Percentiles rank a stretch among this genome's conserved stretches.
These are phyloP conservation scores for Magnusiomyces paraingens DNA, from an alignment of 1,139 yeast genomes.

Conservation along the genomic window DNA sequence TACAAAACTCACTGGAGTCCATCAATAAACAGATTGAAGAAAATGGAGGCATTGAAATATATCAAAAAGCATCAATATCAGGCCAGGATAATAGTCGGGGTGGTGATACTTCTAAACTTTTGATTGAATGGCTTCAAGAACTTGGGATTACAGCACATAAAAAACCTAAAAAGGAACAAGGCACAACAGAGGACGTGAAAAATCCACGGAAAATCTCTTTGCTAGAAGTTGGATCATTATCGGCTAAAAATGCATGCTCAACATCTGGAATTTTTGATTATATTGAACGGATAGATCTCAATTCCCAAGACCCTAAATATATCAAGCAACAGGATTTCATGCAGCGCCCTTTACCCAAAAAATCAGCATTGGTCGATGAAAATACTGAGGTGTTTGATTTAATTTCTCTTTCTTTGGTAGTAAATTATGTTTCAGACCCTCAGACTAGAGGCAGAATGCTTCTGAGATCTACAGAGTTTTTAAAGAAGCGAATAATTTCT, in stretches of 20 bases:
- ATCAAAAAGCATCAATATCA: conserved; percentile 80
- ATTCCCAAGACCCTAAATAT: conserved; percentile 60
- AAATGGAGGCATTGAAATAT: conserved; percentile 46
- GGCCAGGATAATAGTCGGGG: conserved; percentile 79
- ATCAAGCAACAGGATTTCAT: conserved; percentile 79
- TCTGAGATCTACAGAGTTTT: conserved; percentile 49
- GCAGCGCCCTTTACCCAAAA: conserved; percentile 60
- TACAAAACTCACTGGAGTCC: not conserved
- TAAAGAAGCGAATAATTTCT: conserved; percentile 35
- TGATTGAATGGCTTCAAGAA: conserved; percentile 59
- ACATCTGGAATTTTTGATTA: conserved; percentile 31
- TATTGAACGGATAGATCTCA: conserved; percentile 66
- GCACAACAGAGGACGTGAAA: conserved; percentile 12
- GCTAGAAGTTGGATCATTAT: conserved; percentile 77
- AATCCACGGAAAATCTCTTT: conserved; percentile 33
- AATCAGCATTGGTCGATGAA: conserved; percentile 31
- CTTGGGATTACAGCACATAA: conserved; percentile 15
- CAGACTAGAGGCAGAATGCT: conserved; percentile 72
- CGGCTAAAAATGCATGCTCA: conserved; percentile 63
- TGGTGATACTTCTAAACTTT: conserved; percentile 78
- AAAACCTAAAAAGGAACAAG: not conserved
- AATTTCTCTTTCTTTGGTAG: conserved; percentile 76
- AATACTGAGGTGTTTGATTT: conserved; percentile 45
- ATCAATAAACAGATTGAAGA: conserved; percentile 1
- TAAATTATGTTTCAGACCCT: conserved; percentile 80